Base-by-base conservation (phyloP, 2,329 filamentous ascomycete species). In the Triangularia verruculosa region DNA sequence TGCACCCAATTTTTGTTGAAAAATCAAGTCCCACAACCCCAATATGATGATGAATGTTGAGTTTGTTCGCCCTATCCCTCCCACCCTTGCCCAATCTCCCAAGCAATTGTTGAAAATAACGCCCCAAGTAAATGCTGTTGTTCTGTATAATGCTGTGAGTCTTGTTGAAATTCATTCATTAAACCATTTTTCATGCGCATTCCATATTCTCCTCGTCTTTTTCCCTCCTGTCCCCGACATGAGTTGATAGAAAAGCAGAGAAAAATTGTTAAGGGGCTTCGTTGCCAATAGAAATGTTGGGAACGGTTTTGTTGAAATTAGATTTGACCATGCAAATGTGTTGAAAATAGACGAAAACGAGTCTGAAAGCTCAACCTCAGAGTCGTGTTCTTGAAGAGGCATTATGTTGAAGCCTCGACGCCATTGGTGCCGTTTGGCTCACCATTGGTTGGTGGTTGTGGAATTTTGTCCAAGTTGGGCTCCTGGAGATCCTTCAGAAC, bases 401-500 rank as follows among this genome's bases (percentile, higher is more conserved):
- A 57, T 64, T 66, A 68, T 63, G 69, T 61, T 53, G 64, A 68
- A 63, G 66, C 65, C 64, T 69, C 66, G 17, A 57, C 56, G 24
- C 63, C 59, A 56, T 64, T 65, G 17, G 61, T 62, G 54, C 57
- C 63, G 15, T 61, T 57, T 58, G 65, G 32, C 2, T 57, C 59
- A 30, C 64, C 64, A 27, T 67, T 64, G 39, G 59, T 12, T 30
- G 63, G 66, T 32, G 70, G 64, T 58, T 74, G 72, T 34, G 75
- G 70, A 60, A 74, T 71, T 62, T 69, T 74, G 67, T 91, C 84
- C 57, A 93, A 78, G 66, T 88, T 84, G 54, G 86, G 78, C n/a
- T 91, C 86, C 65, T 84, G 76, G 3, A 99, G 82, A 24, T 87
- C 92, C 15, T 93, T 85, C 74, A 99, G 95, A 25, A 98, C 82